phyloP scores from a whole-genome alignment of 768 basidiomycete genomes.

The Amanita inopinata region DNA sequence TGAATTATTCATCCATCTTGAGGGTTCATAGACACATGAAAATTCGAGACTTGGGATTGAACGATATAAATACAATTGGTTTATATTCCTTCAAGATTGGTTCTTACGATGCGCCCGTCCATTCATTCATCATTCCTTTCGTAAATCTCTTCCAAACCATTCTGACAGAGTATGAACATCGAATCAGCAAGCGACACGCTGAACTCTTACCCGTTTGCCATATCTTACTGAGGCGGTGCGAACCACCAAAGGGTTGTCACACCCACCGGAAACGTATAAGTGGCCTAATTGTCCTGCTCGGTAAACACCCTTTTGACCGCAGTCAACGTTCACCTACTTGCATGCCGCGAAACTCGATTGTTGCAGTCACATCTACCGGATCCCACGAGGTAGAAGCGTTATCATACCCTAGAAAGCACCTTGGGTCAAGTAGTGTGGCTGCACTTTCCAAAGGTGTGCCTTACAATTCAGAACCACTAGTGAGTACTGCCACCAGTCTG shows the following conservation, averaged over 20 bases:
- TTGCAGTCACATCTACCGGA: constrained; percentile 41
- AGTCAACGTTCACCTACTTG: constrained; percentile 29
- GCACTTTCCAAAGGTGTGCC: constrained; percentile 10
- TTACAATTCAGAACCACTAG: constrained; percentile 67
- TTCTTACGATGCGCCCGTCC: too few relatives aligned
- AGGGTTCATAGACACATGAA: too few relatives aligned
- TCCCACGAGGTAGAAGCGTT: constrained; percentile 39
- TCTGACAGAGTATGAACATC: too few relatives aligned
- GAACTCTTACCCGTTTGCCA: too few relatives aligned
- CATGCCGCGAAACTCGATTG: constrained; percentile 54
- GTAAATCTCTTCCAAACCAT: too few relatives aligned
- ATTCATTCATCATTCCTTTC: too few relatives aligned
- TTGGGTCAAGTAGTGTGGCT: background rate
- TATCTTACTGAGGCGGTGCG: constrained; percentile 13
- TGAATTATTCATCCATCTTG: background rate
- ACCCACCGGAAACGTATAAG: constrained; percentile 71
- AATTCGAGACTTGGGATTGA: too few relatives aligned
- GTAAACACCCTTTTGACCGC: background rate
- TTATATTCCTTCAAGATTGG: too few relatives aligned
- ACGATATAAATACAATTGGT: too few relatives aligned
- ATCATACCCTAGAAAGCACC: constrained; percentile 40
- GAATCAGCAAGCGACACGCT: too few relatives aligned
- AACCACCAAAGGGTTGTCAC: constrained; percentile 52
- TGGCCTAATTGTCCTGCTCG: constrained; percentile 29
- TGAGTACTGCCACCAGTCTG: constrained; percentile 57